Conservation (phyloP, 2,329 filamentous ascomycete genomes). For the Coleophoma cylindrospora region DNA sequence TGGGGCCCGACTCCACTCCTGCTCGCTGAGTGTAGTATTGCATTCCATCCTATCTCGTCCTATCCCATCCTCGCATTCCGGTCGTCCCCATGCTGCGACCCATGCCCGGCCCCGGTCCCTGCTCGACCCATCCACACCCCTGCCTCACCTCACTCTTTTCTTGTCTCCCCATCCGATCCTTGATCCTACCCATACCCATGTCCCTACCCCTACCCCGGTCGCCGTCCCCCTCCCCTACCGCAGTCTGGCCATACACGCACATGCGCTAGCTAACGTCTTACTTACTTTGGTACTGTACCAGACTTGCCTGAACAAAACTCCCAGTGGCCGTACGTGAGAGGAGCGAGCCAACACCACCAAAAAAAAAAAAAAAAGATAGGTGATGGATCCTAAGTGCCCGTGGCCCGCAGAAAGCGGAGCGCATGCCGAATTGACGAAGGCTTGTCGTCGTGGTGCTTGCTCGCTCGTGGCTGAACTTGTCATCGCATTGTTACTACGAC, state of each 20-base stretch:
- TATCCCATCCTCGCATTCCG: background rate
- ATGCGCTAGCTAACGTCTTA: background rate
- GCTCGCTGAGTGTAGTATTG: no score
- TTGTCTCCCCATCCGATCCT: background rate
- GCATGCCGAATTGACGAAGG: background rate
- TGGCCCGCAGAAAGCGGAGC: constrained; percentile 1
- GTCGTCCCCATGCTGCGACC: background rate
- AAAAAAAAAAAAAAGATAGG: background rate
- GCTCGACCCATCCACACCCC: background rate
- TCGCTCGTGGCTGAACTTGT: background rate
- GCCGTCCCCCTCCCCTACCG: background rate
- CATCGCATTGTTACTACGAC: background rate
- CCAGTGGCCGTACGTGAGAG: no score
- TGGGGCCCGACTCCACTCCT: no score
- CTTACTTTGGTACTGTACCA: background rate
- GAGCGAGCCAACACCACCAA: no score
- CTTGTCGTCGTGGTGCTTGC: background rate
- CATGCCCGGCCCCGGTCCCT: background rate
- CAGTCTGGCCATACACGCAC: background rate
- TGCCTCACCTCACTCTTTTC: background rate
- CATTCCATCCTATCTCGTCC: background rate
- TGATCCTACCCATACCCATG: background rate
- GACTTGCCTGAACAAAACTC: no score
- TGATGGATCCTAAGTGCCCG: background rate
- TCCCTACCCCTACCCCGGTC: background rate